Evolutionary conservation across 2,329 filamentous ascomycete species (phyloP), one percentile per base, ranked within the genome.

Genomic region (Mycosphaerella sp.): DNA sequence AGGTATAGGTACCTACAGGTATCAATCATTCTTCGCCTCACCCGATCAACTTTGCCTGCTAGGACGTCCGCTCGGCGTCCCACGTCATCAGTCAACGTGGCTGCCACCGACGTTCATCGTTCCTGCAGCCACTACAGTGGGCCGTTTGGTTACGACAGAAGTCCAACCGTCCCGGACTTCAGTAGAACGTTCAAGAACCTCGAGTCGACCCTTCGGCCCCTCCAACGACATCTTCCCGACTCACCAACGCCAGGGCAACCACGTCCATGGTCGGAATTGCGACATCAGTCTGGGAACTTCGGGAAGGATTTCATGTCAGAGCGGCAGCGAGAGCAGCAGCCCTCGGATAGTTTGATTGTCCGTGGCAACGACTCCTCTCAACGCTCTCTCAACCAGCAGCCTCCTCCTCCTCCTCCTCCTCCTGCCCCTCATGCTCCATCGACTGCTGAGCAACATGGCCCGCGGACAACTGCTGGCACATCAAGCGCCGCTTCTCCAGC

Each of bases 281-380:
- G 56, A 55, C 61, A 47, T 36, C 57, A 56, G 45, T 51, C 62
- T 60, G 63, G 64, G 54, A 56, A 56, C 46, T 47, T 56, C 60
- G 61, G 62, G 57, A 64, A 66, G 61, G 59, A 60, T 64, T 68
- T 64, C 59, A 70, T 70, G 68, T 69, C 68, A 66, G 62, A 67
- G 54, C 61, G 64, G 55, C 48, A 58, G 46, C 45, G 42, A 53
- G 62, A 63, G 41, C 62, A 64, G 51, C 55, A 53, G 55, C 58
- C 57, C 54, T 53, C 57, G 51, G 63, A 62, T 56, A 60, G 36
- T 57, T 63, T 54, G 52, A 61, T 48, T 47, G 48, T 51, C 34
- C 45, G 47, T 53, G 58, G 50, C 26, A 57, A 42, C 51, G 52
- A 62, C 45, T 57, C 51, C 9, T 45, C 42, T 44, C 59, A 45